Conservation (phyloP, 2,329 filamentous ascomycete genomes). For the Karstenula rhodostoma region DNA sequence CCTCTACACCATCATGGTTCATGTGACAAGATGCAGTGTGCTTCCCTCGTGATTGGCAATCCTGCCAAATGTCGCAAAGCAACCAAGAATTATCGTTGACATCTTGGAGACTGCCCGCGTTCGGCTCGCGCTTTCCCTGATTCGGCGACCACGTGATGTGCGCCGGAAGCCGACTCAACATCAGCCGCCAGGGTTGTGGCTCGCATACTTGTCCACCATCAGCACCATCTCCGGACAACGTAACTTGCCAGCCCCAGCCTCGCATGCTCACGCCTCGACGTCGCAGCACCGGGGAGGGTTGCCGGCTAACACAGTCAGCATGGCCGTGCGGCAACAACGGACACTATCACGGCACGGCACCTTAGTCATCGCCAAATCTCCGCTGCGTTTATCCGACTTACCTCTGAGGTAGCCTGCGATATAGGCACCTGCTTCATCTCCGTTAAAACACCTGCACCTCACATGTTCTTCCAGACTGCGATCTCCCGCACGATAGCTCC, state of each 20-base stretch:
- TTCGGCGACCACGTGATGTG: not conserved
- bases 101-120: not conserved
- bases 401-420: not conserved
- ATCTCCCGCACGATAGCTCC: not conserved
- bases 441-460: not conserved
- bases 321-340: not conserved
- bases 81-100: not conserved
- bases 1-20: not conserved
- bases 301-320: not conserved
- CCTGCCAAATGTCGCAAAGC: not conserved
- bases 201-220: not conserved
- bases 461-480: not conserved
- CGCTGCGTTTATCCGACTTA: not conserved
- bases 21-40: not conserved
- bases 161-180: not conserved
- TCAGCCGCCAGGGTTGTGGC: not conserved
- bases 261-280: not conserved
- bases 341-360: not conserved
- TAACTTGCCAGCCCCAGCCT: not conserved
- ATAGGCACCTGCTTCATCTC: not conserved
- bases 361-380: constrained; percentile 6
- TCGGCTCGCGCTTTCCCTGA: not conserved
- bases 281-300: not conserved
- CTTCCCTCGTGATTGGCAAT: not conserved
- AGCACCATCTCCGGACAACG: constrained; percentile 5